phyloP scores from a whole-genome alignment of 208 protist genomes.

The Wallacemonas collosoma region DNA sequence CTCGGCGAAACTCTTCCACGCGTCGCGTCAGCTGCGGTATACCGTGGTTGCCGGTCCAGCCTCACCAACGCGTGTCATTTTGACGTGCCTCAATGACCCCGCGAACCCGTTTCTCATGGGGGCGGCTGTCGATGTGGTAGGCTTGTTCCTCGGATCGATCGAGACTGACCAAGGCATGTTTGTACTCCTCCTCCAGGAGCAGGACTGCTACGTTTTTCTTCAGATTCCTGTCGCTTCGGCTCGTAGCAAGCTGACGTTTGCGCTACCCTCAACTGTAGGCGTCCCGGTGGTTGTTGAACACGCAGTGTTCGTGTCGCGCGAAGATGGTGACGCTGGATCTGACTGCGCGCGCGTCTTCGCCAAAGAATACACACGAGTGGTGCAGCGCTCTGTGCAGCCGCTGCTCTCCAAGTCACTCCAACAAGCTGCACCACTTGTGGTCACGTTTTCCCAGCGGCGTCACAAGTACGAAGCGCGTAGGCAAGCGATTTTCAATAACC shows the following conservation, averaged over 20 bases:
- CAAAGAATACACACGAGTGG: conserved; percentile 69
- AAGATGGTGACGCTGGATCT: conserved; percentile 49
- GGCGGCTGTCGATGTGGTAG: conserved; percentile 46
- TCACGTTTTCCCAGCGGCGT: not conserved
- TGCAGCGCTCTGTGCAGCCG: conserved; percentile 21
- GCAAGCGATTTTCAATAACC: not conserved
- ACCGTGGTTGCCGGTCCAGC: conserved; percentile 5
- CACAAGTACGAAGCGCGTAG: conserved; percentile 2
- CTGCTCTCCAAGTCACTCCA: conserved; percentile 10
- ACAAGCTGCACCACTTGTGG: not conserved
- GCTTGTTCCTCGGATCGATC: conserved; percentile 45
- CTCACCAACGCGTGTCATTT: conserved; percentile 13
- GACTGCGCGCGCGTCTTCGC: conserved; percentile 72
- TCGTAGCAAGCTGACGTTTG: conserved; percentile 36
- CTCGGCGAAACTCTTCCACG: conserved; percentile 68
- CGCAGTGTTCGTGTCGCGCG: conserved; percentile 54
- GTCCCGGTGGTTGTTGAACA: conserved; percentile 53
- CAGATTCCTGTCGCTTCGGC: conserved; percentile 55
- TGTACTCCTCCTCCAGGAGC: conserved; percentile 40
- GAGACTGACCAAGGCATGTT: conserved; percentile 36
- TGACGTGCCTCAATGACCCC: conserved; percentile 13
- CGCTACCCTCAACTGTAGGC: conserved; percentile 29
- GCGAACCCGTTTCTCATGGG: conserved; percentile 28
- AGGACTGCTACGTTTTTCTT: conserved; percentile 53
- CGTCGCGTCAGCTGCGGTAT: conserved; percentile 53